phyloP scores from a whole-genome alignment of 805 yeast genomes.

The Saccharomycopsis sp. region DNA sequence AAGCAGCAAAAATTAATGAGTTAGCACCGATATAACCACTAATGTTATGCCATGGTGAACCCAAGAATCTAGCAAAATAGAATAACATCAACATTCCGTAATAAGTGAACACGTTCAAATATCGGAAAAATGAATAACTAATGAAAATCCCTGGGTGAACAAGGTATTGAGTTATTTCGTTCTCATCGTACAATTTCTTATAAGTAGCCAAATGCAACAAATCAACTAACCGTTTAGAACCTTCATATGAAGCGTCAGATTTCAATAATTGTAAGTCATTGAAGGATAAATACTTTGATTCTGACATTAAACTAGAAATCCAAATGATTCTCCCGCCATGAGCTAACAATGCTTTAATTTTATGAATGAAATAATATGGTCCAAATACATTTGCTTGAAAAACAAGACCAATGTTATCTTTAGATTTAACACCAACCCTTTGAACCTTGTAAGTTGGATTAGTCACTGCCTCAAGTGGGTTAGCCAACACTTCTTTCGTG shows the following conservation, averaged over 20 bases:
- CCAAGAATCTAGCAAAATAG: constrained; percentile 72
- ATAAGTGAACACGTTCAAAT: constrained; percentile 69
- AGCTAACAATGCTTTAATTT: constrained; percentile 47
- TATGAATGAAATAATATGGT: constrained; percentile 78
- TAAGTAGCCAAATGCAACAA: constrained; percentile 71
- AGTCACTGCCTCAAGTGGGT: constrained; percentile 81
- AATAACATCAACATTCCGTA: constrained; percentile 83
- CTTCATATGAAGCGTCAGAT: constrained; percentile 73
- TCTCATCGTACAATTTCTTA: constrained; percentile 35
- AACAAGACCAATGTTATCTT: constrained; percentile 77
- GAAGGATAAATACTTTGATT: constrained; percentile 63
- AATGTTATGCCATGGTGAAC: constrained; percentile 86
- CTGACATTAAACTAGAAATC: constrained; percentile 81
- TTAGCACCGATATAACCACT: constrained; percentile 86
- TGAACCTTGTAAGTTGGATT: constrained; percentile 83
- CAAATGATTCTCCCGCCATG: constrained; percentile 62
- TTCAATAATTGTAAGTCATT: constrained; percentile 67
- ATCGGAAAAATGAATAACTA: constrained; percentile 70
- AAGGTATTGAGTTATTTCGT: constrained; percentile 64
- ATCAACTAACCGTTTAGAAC: constrained; percentile 84
- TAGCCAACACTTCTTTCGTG: constrained; percentile 50
- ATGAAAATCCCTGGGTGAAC: constrained; percentile 94
- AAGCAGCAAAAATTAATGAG: constrained; percentile 68
- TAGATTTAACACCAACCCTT: constrained; percentile 63
- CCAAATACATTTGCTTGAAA: constrained; percentile 97